Conservation (phyloP, 2,329 filamentous ascomycete species). For the Exophiala lecanii-corni region DNA sequence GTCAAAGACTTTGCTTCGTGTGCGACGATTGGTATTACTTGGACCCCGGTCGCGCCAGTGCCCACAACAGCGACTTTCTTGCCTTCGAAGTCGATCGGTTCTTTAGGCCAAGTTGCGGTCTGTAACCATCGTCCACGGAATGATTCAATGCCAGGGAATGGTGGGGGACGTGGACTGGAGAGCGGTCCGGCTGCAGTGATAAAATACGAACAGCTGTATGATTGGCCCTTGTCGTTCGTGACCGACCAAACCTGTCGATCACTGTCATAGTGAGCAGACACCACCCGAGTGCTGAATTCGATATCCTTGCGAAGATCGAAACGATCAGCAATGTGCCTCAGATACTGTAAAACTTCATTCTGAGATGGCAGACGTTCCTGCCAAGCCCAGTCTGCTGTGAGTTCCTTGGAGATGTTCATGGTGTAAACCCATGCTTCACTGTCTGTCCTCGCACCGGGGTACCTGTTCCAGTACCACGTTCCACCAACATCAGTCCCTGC, state of each 20-base stretch:
- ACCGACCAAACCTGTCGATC: slow-evolving; percentile 36
- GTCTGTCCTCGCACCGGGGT: slow-evolving; percentile 27
- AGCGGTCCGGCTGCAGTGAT: slow-evolving; percentile 32
- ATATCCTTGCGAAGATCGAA: slow-evolving; percentile 8
- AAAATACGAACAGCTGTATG: slow-evolving; percentile 12
- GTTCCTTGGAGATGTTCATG: slow-evolving; percentile 42
- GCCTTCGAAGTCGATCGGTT: slow-evolving; percentile 18
- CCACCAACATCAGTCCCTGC: no score
- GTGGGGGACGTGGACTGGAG: slow-evolving; percentile 24
- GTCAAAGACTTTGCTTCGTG: slow-evolving; percentile 43
- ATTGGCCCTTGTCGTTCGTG: slow-evolving; percentile 32
- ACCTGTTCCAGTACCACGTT: no score
- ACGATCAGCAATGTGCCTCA: slow-evolving; percentile 32
- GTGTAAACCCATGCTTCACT: slow-evolving; percentile 44
- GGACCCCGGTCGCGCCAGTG: slow-evolving; percentile 42
- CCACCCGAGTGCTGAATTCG: slow-evolving; percentile 28
- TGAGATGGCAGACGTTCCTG: slow-evolving; percentile 21
- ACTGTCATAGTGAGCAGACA: slow-evolving; percentile 29
- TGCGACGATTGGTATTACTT: slow-evolving; percentile 38
- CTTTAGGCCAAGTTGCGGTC: slow-evolving; percentile 27
- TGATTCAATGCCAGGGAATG: slow-evolving; percentile 23
- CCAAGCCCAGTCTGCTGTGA: slow-evolving; percentile 34
- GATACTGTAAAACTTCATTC: slow-evolving; percentile 37
- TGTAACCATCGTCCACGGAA: slow-evolving; percentile 28
- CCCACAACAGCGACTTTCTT: slow-evolving; percentile 42